Evolutionary conservation across 345 rosid species (phyloP).

Genomic region (Murraya paniculata): DNA sequence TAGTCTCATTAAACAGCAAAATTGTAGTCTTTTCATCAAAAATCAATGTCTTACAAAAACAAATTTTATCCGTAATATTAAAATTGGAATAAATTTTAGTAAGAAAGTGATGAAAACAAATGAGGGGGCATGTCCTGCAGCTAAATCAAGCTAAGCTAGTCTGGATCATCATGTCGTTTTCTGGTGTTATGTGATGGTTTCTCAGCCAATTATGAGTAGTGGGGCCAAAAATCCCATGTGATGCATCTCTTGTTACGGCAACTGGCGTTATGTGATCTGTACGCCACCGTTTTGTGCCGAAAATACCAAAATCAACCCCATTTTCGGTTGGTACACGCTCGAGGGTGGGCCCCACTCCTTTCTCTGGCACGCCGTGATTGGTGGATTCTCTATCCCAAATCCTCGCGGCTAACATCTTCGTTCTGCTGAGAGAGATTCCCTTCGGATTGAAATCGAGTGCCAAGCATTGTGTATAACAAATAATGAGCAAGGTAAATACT

Average conservation of each 20-base stretch:
- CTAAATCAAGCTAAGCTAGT: neutral
- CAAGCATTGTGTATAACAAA: too few species aligned
- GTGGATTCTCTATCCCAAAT: neutral
- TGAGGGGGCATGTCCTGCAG: neutral
- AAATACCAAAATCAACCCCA: neutral
- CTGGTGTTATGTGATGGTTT: neutral
- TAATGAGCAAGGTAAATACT: too few species aligned
- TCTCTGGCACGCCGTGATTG: slow-evolving; percentile 6
- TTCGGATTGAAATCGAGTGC: too few species aligned
- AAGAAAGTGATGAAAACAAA: neutral
- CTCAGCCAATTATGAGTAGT: neutral
- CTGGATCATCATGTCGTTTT: neutral
- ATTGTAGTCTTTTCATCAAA: too few species aligned
- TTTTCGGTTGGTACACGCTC: neutral
- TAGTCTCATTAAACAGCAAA: neutral
- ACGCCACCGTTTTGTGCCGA: neutral
- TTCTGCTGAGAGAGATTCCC: too few species aligned
- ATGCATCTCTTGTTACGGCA: neutral
- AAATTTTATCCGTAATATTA: too few species aligned
- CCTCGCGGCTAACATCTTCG: neutral
- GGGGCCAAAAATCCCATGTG: neutral
- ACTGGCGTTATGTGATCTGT: slow-evolving; percentile 3
- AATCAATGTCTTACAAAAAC: too few species aligned
- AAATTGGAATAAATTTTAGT: too few species aligned
- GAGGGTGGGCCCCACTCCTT: neutral